Base-by-base conservation (phyloP, 2,329 filamentous ascomycete species). In the Cadophora luteo-olivacea region DNA sequence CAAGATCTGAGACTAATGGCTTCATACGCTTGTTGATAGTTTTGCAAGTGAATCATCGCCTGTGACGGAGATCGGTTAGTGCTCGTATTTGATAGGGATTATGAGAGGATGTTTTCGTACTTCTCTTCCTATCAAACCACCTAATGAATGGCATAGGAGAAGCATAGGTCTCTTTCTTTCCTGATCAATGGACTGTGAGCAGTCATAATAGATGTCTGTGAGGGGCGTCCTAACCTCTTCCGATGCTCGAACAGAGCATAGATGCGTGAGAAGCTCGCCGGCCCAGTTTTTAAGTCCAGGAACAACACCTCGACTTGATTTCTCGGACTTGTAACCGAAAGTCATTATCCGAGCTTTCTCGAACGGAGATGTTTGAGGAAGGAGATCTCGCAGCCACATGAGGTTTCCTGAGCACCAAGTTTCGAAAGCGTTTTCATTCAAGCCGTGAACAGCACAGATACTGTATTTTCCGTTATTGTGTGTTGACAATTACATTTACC, bases 331-430 rank as follows among this genome's bases (percentile, higher is more conserved):
- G n/a, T 64, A 54, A 8, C 61, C 51, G 38, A 54, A 64, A 3
- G 49, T 55, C 51, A 64, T 64, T 5, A 64, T 64, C 5, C 48
- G 51, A n/a, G 51, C n/a, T 12, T 38, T 55, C 14, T 54, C 16
- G 32, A 64, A 64, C 11, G 49, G 32, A 4, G 32, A 4, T 11
- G 61, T 52, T 22, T 38, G 29, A 24, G 61, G 61, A n/a, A 64
- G 36, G 2, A 64, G 49, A 25, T 64, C 61, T 33, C 61, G 49
- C 11, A 64, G 36, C 61, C 61, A 64, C 61, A 64, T 64, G 1
- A 16, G 6, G 12, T 38, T 41, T 9, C 51, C 49, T 25, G 25
- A 19, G 16, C 22, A 33, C 61, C 61, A 64, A n/a, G 61, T 64
- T 22, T 64, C 48, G 48, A 54, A 55, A 16, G 61, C 48, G 32